These are phyloP conservation scores for Rhododendron simsii DNA, from an alignment of 148 eudicot species.

Conservation along the genomic window DNA sequence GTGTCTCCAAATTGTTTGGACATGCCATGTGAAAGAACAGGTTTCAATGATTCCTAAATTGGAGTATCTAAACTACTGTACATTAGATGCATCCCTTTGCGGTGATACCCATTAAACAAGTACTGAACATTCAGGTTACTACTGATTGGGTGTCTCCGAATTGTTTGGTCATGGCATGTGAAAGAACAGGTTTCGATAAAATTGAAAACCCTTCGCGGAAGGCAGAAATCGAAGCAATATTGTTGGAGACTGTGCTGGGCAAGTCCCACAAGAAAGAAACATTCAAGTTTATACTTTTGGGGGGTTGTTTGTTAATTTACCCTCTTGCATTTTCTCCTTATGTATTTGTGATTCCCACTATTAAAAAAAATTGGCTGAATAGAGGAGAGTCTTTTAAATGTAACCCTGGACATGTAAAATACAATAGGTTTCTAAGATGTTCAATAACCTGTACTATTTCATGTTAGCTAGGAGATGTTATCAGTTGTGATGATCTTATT, in stretches of 20 bases:
- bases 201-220: not conserved
- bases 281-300: not conserved
- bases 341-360: not conserved
- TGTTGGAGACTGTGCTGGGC: not conserved
- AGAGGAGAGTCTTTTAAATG: not conserved
- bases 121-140: not conserved
- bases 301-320: not conserved
- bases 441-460: not conserved
- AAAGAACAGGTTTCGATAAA: not conserved
- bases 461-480: not conserved
- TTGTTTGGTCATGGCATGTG: not conserved
- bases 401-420: not conserved
- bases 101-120: not conserved
- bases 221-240: not conserved
- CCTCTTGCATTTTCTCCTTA: no score
- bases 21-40: not conserved
- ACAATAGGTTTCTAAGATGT: not conserved
- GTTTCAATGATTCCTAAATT: not conserved
- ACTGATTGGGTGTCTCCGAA: not conserved
- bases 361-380: not conserved
- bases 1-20: not conserved
- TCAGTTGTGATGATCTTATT: not conserved
- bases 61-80: not conserved
- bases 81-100: not conserved
- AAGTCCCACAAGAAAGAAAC: not conserved